Evolutionary conservation across 208 protist species (phyloP), one percentile per base, ranked within the genome.

Genomic region (Trypanosoma platydactyli): DNA sequence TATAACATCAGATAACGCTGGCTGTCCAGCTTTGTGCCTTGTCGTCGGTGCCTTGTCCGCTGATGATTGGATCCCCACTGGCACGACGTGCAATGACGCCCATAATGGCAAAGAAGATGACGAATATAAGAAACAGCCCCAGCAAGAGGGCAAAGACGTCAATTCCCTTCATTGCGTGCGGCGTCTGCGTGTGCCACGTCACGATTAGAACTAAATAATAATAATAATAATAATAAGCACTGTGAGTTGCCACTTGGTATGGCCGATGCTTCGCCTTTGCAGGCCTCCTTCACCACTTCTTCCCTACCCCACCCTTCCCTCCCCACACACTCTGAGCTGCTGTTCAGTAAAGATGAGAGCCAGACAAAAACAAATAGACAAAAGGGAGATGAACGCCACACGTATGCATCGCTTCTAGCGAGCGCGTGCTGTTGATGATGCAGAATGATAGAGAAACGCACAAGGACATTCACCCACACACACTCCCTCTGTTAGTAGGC

Each of bases 141-240:
- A 74, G 46, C 7, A 74, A 27, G 1, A 74, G 41, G 16, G 68
- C 68, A 58, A 74, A 67, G 0, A 68, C 49, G 42, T 74, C 68
- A 7, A 60, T 29, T 0, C 58, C 49, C 11, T 65, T 66, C 69
- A 75, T 67, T 29, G 13, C 13, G n/a, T 22, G 13, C 18, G 12
- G 27, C 6, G 22, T n/a, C 4, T 62, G 41, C n/a, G 50, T 9
- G 20, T 5, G 29, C 25, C 5, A 22, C 60, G 41, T 24, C 60
- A 30, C 30, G n/a, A 16, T 6, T 45, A 15, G 5, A 25, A 40
- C 50, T 27, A 64, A 52, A 30, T 20, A 24, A 27, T 11, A 38
- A 44, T 29, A 38, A 29, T n/a, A 1, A 49, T 5, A 61, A 45
- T 5, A 25, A 61, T 24, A 49, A 38, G 33, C 5, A 9, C 33